A percentile compares a stretch with the other conserved stretches of the same genome.
These are phyloP conservation scores for Apiospora hydei DNA, from an alignment of 2,329 filamentous ascomycete species.

Conservation along the genomic window DNA sequence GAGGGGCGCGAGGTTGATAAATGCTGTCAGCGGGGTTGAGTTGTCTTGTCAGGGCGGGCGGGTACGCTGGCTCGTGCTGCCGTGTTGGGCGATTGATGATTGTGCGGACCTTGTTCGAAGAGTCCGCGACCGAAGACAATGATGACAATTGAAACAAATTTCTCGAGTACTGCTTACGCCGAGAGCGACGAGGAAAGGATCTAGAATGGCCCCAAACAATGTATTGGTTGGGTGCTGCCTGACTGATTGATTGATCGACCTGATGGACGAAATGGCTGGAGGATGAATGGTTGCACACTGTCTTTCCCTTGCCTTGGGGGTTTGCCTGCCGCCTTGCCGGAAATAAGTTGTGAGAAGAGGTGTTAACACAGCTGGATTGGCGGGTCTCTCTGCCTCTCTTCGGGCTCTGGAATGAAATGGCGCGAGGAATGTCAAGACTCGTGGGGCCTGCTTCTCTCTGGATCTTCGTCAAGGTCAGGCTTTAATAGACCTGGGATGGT, in stretches of 20 bases:
- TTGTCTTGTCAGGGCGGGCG: slow-evolving; percentile 20
- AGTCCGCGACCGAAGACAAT: slow-evolving; percentile 23
- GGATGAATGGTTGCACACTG: slow-evolving; percentile 20
- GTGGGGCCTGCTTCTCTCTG: slow-evolving; percentile 16
- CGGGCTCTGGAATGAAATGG: slow-evolving; percentile 23
- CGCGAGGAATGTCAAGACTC: slow-evolving; percentile 25
- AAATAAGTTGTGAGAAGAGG: slow-evolving; percentile 23
- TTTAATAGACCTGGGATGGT: slow-evolving; percentile 10
- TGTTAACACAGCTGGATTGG: slow-evolving; percentile 20
- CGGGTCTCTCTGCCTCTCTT: slow-evolving; percentile 20
- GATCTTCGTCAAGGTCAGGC: slow-evolving; percentile 13
- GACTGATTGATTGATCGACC: slow-evolving; percentile 20
- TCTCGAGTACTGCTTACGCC: not conserved
- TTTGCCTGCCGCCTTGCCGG: slow-evolving; percentile 24
- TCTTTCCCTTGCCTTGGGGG: slow-evolving; percentile 18
- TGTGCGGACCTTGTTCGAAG: slow-evolving; percentile 24
- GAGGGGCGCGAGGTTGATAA: slow-evolving; percentile 22
- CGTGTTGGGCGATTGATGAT: slow-evolving; percentile 24
- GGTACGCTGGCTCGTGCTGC: slow-evolving; percentile 24
- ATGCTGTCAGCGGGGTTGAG: slow-evolving; percentile 24
- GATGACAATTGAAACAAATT: slow-evolving; percentile 19
- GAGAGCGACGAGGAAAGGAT: slow-evolving; percentile 1
- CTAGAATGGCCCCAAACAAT: slow-evolving; percentile 8
- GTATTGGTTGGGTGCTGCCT: slow-evolving; percentile 20
- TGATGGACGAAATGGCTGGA: slow-evolving; percentile 15